Evolutionary conservation across 2,329 filamentous ascomycete genomes (phyloP), one percentile per base, ranked within the genome.

Genomic region (Ustulina deusta): DNA sequence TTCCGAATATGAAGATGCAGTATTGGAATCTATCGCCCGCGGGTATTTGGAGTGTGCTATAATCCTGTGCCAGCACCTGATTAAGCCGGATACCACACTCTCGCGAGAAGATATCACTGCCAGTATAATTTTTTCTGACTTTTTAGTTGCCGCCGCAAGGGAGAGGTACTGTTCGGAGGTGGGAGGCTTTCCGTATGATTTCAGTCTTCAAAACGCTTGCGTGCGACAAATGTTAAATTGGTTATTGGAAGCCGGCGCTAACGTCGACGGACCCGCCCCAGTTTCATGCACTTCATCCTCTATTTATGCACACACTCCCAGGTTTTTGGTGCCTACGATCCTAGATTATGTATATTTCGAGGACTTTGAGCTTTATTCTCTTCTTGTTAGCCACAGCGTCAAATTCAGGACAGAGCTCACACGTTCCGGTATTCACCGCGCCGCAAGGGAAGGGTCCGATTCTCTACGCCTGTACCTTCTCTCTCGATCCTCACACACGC

Each of bases 31-130:
- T 6, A 20, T 63, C 9, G 32, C 7, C 17, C 2, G 0, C 1
- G 44, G 46, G 2, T 20, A 64, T 57, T 6, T 52, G 11, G 61
- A 59, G 6, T 44, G 17, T 44, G 54, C 61, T 6, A 57, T 59
- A 34, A 59, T 54, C 3, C 6, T 64, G 17, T 13, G 22, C 36
- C 11, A 20, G 13, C 52, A 64, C 55, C 3, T 49, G 15, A 15
- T 44, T 2, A 5, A 44, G 10, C 2, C 20, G 1, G 3, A 20
- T 17, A 9, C 40, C 7, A 9, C 51, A 6, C 29, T 10, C 2
- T 40, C 29, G 15, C 44, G 22, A 34, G 20, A 5, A 20, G 15
- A 42, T 1, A 2, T 10, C 17, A 6, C n/a, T 34, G 17, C n/a
- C 1, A 0, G 9, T 10, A 11, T 1, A 2, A 46, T 54, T 7